Conservation (phyloP, 345 rosid species). For the Salix dunnii region DNA sequence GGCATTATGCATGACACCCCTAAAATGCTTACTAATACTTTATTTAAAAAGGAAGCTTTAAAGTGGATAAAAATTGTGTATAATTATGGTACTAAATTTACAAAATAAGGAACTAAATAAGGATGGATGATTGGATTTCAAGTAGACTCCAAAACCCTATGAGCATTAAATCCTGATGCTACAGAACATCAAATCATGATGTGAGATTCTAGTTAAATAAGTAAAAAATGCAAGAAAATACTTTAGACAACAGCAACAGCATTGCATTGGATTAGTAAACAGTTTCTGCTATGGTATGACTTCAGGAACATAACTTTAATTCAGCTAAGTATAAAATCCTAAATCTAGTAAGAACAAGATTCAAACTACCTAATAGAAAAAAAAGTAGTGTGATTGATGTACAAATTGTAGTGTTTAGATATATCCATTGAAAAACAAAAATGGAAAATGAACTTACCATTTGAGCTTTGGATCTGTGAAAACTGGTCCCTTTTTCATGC, state of each 20-base stretch:
- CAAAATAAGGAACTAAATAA: neutral
- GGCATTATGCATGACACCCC: neutral
- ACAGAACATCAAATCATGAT: neutral
- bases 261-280: neutral
- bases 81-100: neutral
- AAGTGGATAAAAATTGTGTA: neutral
- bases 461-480: conserved; percentile 84
- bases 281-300: neutral
- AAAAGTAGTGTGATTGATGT: neutral
- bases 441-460: conserved; percentile 48
- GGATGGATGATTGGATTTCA: neutral
- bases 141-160: neutral
- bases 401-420: neutral
- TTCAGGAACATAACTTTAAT: neutral
- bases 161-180: neutral
- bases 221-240: neutral
- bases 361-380: neutral
- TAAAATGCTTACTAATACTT: neutral
- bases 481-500: conserved; percentile 89
- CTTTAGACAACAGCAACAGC: neutral
- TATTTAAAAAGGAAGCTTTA: neutral
- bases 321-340: neutral
- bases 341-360: neutral
- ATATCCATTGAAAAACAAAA: neutral
- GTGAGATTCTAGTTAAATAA: neutral